Base-by-base conservation (phyloP, 192 early-diverging fungal genomes). In the Linnemannia hyalina region DNA sequence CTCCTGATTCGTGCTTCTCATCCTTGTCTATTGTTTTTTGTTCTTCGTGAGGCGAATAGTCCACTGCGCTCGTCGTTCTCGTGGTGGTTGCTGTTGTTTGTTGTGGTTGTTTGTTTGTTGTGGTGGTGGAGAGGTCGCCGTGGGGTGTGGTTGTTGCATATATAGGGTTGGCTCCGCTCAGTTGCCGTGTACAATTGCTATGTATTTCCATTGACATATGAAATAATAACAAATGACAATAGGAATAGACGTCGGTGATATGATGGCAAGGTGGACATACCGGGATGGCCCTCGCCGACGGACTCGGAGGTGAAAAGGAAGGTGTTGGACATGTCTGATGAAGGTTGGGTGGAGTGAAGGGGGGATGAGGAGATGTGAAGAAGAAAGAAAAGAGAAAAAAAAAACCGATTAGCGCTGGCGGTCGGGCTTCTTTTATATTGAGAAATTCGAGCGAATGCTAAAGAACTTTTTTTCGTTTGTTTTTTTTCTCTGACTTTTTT, bases 271-370 rank as follows among this genome's bases (percentile, higher is more conserved):
- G 75, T 47, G 11, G 23, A 77, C 80, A 73, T 90, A 96, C 95
- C 95, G 80, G 98, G 98, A 91, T 99, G 99, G 89, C 99, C 99
- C 93, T 99, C 99, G 89, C 99, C 99, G 89, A 99, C 99, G 87
- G 99, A 99, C 92, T 99, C 99, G 85, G 99, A 99, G 88, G 99
- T 99, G 93, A 99, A 99, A 80, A 99, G 95, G 93, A 99, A 99
- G 76, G 96, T 97, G 49, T 52, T 52, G 70, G 83, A 85, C 83
- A 85, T 85, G 72, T 65, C 35, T 73, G 46, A 70, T 54, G 65
- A 26, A 52, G 80, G 49, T 68, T 52, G 72, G 65, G 69, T 74
- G 70, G 65, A 42, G 42, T 70, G 75, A 63, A 73, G 55, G n/a
- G 54, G 57, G 13, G 35, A 40, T 29, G 38, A 77, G 23, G 81